Percentiles rank a stretch among this genome's conserved stretches.
phyloP scores from a whole-genome alignment of 768 basidiomycete species.

The Amanita rimosa region DNA sequence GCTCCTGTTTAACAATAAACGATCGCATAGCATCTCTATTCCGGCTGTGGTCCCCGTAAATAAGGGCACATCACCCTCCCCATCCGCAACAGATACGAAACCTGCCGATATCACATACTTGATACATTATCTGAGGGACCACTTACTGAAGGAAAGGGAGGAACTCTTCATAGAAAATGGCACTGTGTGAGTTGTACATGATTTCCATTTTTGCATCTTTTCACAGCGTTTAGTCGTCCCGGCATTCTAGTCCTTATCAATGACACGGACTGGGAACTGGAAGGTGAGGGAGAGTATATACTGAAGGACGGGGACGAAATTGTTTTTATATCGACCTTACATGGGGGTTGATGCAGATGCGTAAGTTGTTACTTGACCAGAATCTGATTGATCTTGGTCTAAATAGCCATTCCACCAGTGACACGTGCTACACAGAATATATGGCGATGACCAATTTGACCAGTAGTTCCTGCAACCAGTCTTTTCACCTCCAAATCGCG shows the following conservation, averaged over 20 bases:
- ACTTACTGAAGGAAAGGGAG: constrained; percentile 70
- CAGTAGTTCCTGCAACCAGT: too few relatives aligned
- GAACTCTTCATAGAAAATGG: constrained; percentile 85
- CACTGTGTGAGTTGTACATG: constrained; percentile 58
- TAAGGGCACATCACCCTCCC: too few relatives aligned
- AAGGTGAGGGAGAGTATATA: constrained; percentile 83
- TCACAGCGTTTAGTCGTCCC: constrained; percentile 58
- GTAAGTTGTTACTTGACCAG: background rate
- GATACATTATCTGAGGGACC: constrained; percentile 66
- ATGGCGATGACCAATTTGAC: too few relatives aligned
- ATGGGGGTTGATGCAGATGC: constrained; percentile 59
- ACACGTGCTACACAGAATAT: too few relatives aligned
- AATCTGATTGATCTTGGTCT: background rate
- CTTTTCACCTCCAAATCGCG: constrained; percentile 35
- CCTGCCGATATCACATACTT: constrained; percentile 63
- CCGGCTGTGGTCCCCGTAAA: constrained; percentile 32
- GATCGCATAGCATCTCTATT: constrained; percentile 43
- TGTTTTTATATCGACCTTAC: constrained; percentile 93
- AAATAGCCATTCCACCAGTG: too few relatives aligned
- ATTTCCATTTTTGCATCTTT: constrained; percentile 1
- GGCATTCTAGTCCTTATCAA: constrained; percentile 97
- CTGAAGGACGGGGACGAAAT: constrained; percentile 77
- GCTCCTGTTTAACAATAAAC: constrained; percentile 66
- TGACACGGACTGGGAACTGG: constrained; percentile 96
- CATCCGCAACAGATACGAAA: constrained; percentile 20